Conservation (phyloP, 371 early-diverging fungal genomes). For the Chytridium lagenaria region DNA sequence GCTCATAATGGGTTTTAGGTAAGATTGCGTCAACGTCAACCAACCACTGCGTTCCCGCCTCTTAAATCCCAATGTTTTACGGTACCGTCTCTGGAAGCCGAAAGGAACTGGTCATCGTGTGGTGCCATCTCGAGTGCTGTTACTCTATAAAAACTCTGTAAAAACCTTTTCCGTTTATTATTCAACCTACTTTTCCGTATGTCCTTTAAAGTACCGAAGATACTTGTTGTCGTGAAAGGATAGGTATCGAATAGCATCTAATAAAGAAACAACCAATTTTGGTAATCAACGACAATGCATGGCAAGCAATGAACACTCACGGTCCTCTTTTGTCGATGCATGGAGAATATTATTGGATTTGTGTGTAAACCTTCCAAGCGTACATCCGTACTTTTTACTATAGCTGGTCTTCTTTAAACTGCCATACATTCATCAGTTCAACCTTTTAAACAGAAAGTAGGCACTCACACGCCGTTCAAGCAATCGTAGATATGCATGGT, state of each 20-base stretch:
- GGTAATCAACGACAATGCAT: neutral
- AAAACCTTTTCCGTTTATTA: no score
- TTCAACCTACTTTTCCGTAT: constrained; percentile 65
- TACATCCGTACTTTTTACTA: constrained; percentile 84
- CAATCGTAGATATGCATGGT: constrained; percentile 81
- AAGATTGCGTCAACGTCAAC: neutral
- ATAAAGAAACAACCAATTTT: constrained; percentile 1
- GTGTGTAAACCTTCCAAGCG: constrained; percentile 85
- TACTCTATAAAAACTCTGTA: constrained; percentile 56
- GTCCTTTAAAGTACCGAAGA: constrained; percentile 89
- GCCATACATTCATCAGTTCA: neutral
- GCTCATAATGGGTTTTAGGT: neutral
- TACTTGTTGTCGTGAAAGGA: constrained; percentile 92
- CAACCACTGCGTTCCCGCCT: constrained; percentile 68
- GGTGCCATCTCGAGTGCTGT: constrained; percentile 80
- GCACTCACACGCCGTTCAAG: constrained; percentile 71
- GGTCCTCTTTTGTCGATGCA: constrained; percentile 92
- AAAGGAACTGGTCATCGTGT: constrained; percentile 74
- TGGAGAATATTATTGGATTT: constrained; percentile 75
- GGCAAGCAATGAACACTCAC: constrained; percentile 48
- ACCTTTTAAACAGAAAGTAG: neutral
- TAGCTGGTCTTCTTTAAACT: constrained; percentile 64
- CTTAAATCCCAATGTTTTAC: constrained; percentile 82
- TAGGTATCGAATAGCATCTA: constrained; percentile 88
- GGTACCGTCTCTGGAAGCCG: constrained; percentile 73